Conservation (phyloP, 371 early-diverging fungal genomes). For the Saksenaea oblongispora region DNA sequence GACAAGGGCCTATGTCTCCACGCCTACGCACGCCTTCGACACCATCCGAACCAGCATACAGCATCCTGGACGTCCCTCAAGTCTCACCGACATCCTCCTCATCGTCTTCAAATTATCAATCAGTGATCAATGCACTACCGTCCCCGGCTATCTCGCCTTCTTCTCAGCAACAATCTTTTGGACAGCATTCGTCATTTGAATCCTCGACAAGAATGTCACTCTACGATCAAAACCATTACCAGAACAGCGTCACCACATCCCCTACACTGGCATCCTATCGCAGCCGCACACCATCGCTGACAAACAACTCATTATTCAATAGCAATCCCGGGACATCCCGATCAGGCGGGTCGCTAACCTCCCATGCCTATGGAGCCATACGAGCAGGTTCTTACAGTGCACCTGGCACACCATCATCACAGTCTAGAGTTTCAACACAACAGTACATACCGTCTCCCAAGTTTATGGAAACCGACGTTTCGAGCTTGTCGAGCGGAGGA, state of each 20-base stretch:
- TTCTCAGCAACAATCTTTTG: constrained; percentile 12
- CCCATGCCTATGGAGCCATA: constrained; percentile 1
- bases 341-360: background rate
- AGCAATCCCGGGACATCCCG: background rate
- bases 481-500: constrained; percentile 1
- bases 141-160: constrained; percentile 12
- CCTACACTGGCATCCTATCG: constrained; percentile 20
- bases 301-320: constrained; percentile 1
- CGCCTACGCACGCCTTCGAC: constrained; percentile 28
- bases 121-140: background rate
- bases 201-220: constrained; percentile 13
- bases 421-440: constrained; percentile 14
- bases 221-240: constrained; percentile 18
- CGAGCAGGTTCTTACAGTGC: constrained; percentile 14
- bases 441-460: background rate
- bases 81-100: constrained; percentile 21
- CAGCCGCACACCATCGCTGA: constrained; percentile 23
- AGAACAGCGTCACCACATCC: constrained; percentile 10
- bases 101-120: constrained; percentile 5
- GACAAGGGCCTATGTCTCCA: constrained; percentile 11
- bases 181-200: constrained; percentile 7
- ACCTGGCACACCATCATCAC: constrained; percentile 16
- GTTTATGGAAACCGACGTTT: background rate
- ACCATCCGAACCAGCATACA: constrained; percentile 17
- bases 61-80: constrained; percentile 5